phyloP scores from a whole-genome alignment of 1,284 basidiomycete species.

The Leccinum insolens region DNA sequence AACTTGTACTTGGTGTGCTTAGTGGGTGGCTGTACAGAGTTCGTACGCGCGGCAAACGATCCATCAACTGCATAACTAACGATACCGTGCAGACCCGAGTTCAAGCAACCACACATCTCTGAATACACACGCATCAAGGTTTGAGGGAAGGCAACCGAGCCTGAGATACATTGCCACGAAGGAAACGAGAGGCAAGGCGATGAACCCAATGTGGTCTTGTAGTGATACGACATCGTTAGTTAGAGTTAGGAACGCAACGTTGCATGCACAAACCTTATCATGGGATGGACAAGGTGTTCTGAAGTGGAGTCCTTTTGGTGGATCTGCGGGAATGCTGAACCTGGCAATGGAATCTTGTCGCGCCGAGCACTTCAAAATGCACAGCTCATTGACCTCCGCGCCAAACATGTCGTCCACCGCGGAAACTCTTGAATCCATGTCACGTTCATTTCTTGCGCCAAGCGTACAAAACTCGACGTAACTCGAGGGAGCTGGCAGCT shows the following conservation, averaged over 20 bases:
- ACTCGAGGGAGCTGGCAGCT: background rate
- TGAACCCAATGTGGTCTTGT: conserved; percentile 51
- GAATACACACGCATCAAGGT: conserved; percentile 45
- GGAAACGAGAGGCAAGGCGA: conserved; percentile 54
- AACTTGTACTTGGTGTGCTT: too few relatives aligned
- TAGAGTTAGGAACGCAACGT: background rate
- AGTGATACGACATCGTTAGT: background rate
- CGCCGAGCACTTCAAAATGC: background rate
- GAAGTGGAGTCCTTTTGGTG: background rate
- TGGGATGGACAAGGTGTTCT: conserved; percentile 27
- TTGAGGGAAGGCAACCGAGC: conserved; percentile 43
- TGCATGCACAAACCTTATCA: conserved; percentile 16
- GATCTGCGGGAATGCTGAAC: conserved; percentile 2
- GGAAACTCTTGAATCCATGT: background rate
- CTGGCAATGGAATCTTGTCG: background rate
- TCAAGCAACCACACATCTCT: conserved; percentile 28
- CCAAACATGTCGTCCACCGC: background rate
- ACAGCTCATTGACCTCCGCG: background rate
- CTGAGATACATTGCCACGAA: conserved; percentile 43
- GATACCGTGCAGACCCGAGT: conserved; percentile 25
- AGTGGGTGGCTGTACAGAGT: background rate
- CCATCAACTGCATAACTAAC: conserved; percentile 10
- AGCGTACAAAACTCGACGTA: background rate
- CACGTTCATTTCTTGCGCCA: background rate
- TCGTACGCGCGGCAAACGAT: conserved; percentile 3